Conservation (phyloP, 1,284 basidiomycete genomes). For the Ustilago shanxiensis region DNA sequence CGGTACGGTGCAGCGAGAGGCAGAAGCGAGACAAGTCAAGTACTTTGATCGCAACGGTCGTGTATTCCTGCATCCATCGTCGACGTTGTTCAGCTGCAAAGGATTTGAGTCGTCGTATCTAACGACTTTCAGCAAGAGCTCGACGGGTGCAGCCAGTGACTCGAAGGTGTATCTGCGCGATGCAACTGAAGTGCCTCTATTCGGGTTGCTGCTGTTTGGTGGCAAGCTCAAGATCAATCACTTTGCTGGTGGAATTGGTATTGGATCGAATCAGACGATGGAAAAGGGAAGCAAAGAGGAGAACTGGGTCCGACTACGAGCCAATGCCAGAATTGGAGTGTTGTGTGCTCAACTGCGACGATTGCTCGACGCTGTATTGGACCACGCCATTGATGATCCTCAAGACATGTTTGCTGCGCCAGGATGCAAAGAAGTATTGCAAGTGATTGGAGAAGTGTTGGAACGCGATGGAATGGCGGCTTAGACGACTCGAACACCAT, state of each 20-base stretch:
- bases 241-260: conserved; percentile 78
- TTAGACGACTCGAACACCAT: neutral
- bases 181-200: conserved; percentile 89
- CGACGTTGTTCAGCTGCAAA: conserved; percentile 79
- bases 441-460: conserved; percentile 36
- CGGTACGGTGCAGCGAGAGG: conserved; percentile 62
- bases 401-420: conserved; percentile 41
- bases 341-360: conserved; percentile 86
- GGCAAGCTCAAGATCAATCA: conserved; percentile 82
- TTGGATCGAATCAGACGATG: conserved; percentile 45
- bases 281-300: conserved; percentile 53
- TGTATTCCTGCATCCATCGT: conserved; percentile 88
- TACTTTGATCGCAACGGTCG: conserved; percentile 71
- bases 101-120: conserved; percentile 84
- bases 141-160: conserved; percentile 72
- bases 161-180: conserved; percentile 88
- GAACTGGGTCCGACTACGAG: conserved; percentile 78
- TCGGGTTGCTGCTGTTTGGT: conserved; percentile 85
- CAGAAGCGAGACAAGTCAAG: conserved; percentile 59
- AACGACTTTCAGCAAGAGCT: conserved; percentile 84
- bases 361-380: conserved; percentile 38
- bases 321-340: conserved; percentile 88
- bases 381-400: conserved; percentile 36
- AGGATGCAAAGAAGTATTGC: conserved; percentile 35
- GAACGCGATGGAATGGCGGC: conserved; percentile 37